Percentiles rank a stretch among this genome's conserved stretches.
phyloP scores from a whole-genome alignment of 2,329 filamentous ascomycete species.

The Neonectria ditissima region DNA sequence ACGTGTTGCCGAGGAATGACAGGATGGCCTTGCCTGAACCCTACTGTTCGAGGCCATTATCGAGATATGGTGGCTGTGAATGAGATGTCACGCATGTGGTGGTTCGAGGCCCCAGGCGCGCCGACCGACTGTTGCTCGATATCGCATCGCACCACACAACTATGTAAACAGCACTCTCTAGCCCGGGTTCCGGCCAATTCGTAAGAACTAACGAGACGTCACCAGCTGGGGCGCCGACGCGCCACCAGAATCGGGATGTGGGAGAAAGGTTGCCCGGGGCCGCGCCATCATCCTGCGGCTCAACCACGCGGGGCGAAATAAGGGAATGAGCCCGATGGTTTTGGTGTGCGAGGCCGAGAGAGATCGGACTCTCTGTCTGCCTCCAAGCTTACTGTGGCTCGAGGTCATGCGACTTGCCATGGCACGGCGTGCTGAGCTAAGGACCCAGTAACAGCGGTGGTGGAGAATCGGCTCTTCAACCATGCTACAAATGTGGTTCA shows the following conservation, averaged over 20 bases:
- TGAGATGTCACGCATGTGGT: conserved; percentile 23
- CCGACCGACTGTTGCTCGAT: background rate
- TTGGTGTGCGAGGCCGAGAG: background rate
- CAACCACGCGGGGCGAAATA: conserved; percentile 1
- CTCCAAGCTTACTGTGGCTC: background rate
- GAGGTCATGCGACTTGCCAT: conserved; percentile 15
- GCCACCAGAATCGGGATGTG: conserved; percentile 22
- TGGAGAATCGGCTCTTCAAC: conserved; percentile 22
- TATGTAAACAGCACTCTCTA: background rate
- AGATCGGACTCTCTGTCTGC: background rate
- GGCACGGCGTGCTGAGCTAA: background rate
- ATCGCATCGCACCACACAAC: conserved; percentile 16
- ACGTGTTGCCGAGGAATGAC: conserved; percentile 24
- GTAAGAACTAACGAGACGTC: conserved; percentile 15
- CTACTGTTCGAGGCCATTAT: background rate
- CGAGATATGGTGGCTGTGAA: conserved; percentile 17
- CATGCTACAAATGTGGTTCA: background rate
- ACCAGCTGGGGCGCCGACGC: conserved; percentile 16
- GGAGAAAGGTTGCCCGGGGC: background rate
- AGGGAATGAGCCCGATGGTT: background rate
- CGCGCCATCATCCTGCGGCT: background rate
- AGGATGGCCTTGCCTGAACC: background rate
- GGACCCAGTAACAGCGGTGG: conserved; percentile 15
- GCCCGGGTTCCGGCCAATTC: conserved; percentile 3
- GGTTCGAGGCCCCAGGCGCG: conserved; percentile 16